Evolutionary conservation across 768 basidiomycete species (phyloP), one percentile per base, ranked within the genome.

Genomic region (Cubamyces sp.): DNA sequence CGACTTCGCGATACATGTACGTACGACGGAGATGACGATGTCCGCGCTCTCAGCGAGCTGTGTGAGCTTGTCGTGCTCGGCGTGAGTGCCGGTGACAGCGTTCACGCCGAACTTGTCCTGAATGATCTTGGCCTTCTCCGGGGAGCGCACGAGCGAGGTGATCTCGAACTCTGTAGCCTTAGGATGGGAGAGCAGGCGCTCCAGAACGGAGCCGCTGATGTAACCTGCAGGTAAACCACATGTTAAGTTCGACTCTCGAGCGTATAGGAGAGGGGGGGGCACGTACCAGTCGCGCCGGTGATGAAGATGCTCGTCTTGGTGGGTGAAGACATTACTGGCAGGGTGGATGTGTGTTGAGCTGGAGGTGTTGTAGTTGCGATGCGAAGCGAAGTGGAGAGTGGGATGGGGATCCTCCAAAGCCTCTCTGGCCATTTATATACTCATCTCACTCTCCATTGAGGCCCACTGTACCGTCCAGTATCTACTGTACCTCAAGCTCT

Each of bases 181-280:
- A 39, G 55, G 60, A 21, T 84, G 81, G 19, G 70, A 67, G 54
- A 86, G 72, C 15, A 87, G 75, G 43, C 76, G 77, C 2, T 75
- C 58, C 1, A 87, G 74, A 23, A 85, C 81, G 2, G 80, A 78
- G n/a, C 83, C 86, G 1, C 84, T 83, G 54, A 85, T 82, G 68
- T 85, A 87, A 9, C 84, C 84, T 82, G 21, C n/a, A 45, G 23
- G 21, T 3, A 26, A 39, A 54, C 39, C 2, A 15, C 23, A 48
- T 11, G 19, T 37, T 4, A 5, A 40, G 48, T 25, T 16, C 34
- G 15, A 21, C 7, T 5, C 19, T 6, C 37, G 21, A 2, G 2
- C 3, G 28, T 15, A 16, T 5, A 14, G 49, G 8, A 26, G 16
- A 18, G n/a, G 15, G 28, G 26, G 43, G n/a, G 19, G 1, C 3